Percentiles rank a stretch among this genome's conserved stretches.
phyloP scores from a whole-genome alignment of 2,329 filamentous ascomycete genomes.

The Fusarium sp. region DNA sequence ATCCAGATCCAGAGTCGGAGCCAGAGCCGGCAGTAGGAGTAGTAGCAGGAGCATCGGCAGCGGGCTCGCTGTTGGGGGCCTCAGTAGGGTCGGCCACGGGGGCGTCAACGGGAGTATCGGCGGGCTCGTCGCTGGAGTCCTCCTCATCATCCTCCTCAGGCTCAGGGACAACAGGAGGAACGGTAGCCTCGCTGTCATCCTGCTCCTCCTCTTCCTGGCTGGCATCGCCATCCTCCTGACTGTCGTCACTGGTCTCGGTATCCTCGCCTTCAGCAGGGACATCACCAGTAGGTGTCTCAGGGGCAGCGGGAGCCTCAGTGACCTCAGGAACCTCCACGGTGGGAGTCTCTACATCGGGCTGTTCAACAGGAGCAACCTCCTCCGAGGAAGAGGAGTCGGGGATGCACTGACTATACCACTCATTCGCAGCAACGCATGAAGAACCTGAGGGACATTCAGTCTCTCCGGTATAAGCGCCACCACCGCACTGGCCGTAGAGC shows the following conservation, averaged over 20 bases:
- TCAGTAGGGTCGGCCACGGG: constrained; percentile 7
- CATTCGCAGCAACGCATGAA: constrained; percentile 33
- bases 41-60: constrained; percentile 2
- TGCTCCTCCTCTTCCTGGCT: constrained; percentile 7
- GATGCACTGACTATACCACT: constrained; percentile 45
- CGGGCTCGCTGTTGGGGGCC: constrained; percentile 1
- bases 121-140: background rate
- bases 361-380: constrained; percentile 13
- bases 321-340: background rate
- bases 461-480: constrained; percentile 31
- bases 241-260: background rate
- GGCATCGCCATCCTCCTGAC: background rate
- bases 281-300: background rate
- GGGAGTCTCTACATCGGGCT: constrained; percentile 1
- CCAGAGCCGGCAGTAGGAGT: constrained; percentile 6
- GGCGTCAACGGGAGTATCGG: background rate
- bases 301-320: background rate
- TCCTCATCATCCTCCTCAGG: background rate
- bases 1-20: constrained; percentile 17
- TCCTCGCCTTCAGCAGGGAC: background rate
- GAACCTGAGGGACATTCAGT: constrained; percentile 36
- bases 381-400: constrained; percentile 13
- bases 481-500: constrained; percentile 39
- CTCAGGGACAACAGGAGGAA: background rate
- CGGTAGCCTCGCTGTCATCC: background rate